Evolutionary conservation across 768 basidiomycete genomes (phyloP).

Genomic region (Suillus ampliporus): DNA sequence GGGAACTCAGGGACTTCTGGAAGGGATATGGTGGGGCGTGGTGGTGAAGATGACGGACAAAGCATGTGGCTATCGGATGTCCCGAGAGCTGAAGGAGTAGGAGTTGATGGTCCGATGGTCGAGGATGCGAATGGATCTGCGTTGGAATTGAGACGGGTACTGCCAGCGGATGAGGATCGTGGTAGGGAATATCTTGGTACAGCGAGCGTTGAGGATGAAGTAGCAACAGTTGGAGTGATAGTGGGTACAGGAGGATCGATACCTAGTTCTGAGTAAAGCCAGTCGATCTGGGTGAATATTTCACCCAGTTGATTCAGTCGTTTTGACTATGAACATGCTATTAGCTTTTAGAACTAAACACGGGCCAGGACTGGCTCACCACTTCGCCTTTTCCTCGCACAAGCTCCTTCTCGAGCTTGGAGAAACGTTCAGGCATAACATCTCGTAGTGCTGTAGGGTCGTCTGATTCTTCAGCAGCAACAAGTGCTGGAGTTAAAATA

Average conservation of each 20-base stretch:
- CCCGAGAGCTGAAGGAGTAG: slow-evolving; percentile 53
- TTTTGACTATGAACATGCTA: slow-evolving; percentile 53
- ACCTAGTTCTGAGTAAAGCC: slow-evolving; percentile 83
- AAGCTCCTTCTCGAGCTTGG: slow-evolving; percentile 82
- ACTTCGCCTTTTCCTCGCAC: slow-evolving; percentile 87
- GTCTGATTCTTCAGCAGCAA: slow-evolving; percentile 46
- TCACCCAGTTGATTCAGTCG: slow-evolving; percentile 67
- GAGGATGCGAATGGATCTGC: slow-evolving; percentile 35
- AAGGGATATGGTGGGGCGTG: slow-evolving; percentile 8
- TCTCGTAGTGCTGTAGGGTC: slow-evolving; percentile 57
- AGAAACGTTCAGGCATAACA: slow-evolving; percentile 82
- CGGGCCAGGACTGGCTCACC: slow-evolving; percentile 49
- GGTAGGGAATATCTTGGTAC: slow-evolving; percentile 42
- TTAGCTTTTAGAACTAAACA: slow-evolving; percentile 12
- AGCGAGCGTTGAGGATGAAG: slow-evolving; percentile 47
- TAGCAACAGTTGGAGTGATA: slow-evolving; percentile 42
- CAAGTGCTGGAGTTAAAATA: slow-evolving; percentile 52
- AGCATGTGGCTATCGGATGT: slow-evolving; percentile 41
- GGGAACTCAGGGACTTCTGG: slow-evolving; percentile 20
- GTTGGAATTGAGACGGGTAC: slow-evolving; percentile 20
- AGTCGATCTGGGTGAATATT: slow-evolving; percentile 78
- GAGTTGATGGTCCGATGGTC: slow-evolving; percentile 37
- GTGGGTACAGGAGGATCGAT: slow-evolving; percentile 64
- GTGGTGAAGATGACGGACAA: slow-evolving; percentile 35
- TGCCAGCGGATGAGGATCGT: slow-evolving; percentile 51